phyloP scores from a whole-genome alignment of 768 basidiomycete genomes.

The Pleurotus djamor region DNA sequence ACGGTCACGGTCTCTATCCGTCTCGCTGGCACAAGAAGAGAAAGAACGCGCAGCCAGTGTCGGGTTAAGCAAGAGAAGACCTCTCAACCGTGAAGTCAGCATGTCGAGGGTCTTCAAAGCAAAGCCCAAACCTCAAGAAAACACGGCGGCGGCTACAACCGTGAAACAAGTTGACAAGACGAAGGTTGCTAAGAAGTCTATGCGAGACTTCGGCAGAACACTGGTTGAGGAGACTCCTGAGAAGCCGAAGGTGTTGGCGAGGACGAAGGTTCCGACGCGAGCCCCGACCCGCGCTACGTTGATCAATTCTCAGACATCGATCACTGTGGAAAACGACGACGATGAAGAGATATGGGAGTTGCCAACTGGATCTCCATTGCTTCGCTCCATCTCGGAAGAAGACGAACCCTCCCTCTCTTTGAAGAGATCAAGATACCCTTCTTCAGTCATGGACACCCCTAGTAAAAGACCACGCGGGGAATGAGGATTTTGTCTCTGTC shows the following conservation, averaged over 20 bases:
- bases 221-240: conserved; percentile 59
- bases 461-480: conserved; percentile 14
- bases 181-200: background rate
- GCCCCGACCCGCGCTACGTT: conserved; percentile 11
- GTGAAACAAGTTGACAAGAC: conserved; percentile 7
- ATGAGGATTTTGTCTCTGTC: background rate
- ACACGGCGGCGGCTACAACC: conserved; percentile 21
- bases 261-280: conserved; percentile 11
- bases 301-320: conserved; percentile 1
- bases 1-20: conserved; percentile 62
- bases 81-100: conserved; percentile 70
- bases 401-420: conserved; percentile 1
- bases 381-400: conserved; percentile 9
- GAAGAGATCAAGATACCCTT: background rate
- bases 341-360: conserved; percentile 38
- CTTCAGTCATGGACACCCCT: conserved; percentile 13
- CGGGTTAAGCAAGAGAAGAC: conserved; percentile 42
- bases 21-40: conserved; percentile 69
- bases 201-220: conserved; percentile 29
- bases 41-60: conserved; percentile 30
- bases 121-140: conserved; percentile 19
- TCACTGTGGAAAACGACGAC: conserved; percentile 21
- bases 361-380: conserved; percentile 36
- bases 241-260: conserved; percentile 27
- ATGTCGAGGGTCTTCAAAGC: conserved; percentile 73